Percentiles rank a stretch among this genome's conserved stretches.
Evolutionary conservation across 305 asterid genomes (phyloP).

Genomic region (Fraxinus floribunda): DNA sequence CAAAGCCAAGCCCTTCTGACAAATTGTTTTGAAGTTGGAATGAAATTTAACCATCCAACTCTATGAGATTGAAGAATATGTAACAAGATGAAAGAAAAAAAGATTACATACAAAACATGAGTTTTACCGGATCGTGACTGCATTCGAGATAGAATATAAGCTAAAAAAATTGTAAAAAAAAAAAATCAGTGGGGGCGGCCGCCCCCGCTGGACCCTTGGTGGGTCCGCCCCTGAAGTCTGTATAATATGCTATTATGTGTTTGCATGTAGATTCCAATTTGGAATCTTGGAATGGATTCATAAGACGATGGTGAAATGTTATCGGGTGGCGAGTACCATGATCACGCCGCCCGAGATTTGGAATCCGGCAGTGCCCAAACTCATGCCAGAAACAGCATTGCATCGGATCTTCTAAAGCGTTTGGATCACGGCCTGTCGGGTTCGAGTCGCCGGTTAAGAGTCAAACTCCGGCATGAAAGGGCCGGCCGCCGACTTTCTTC

Average conservation of each 20-base stretch:
- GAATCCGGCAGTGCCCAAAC: conserved; percentile 42
- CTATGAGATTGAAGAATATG: too few relatives aligned
- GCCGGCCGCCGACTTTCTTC: conserved; percentile 37
- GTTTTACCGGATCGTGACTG: too few relatives aligned
- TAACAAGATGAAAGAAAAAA: too few relatives aligned
- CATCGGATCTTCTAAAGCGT: conserved; percentile 64
- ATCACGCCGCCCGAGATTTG: conserved; percentile 66
- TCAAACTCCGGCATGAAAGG: conserved; percentile 43
- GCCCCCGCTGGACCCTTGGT: too few relatives aligned
- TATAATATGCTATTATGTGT: neutral
- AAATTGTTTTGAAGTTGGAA: too few relatives aligned
- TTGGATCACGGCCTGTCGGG: conserved; percentile 70
- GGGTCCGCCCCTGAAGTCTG: too few relatives aligned
- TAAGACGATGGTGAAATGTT: conserved; percentile 32
- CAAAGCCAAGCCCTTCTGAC: too few relatives aligned
- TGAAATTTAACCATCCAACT: too few relatives aligned
- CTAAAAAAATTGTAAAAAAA: too few relatives aligned
- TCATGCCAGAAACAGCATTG: conserved; percentile 40
- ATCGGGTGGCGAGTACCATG: conserved; percentile 35
- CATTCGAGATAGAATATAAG: too few relatives aligned
- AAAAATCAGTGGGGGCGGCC: too few relatives aligned
- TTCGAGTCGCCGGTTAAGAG: conserved; percentile 65
- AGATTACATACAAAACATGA: too few relatives aligned
- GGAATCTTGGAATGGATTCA: conserved; percentile 18
- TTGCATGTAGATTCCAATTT: neutral